phyloP scores from a whole-genome alignment of 139 green algal species.

The Coelastrella sp. region DNA sequence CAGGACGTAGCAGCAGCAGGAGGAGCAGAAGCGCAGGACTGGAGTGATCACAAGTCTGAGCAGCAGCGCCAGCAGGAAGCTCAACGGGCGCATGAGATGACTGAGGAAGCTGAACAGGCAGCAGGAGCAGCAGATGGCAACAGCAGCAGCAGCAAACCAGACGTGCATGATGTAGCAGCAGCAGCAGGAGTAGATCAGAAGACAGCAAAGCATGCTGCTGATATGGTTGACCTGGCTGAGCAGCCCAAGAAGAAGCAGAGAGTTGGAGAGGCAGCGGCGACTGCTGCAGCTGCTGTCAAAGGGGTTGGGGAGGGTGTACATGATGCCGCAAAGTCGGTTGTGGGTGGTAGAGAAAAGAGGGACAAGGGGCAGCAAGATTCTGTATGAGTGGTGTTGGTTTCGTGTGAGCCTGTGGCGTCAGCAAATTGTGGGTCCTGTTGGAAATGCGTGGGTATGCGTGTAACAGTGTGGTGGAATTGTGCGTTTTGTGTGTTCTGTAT shows the following conservation, averaged over 20 bases:
- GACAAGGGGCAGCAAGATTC: neutral
- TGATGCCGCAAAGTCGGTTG: slow-evolving; percentile 2
- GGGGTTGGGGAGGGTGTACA: neutral
- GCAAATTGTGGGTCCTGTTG: no score
- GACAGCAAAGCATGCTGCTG: slow-evolving; percentile 13
- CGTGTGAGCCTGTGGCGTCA: neutral
- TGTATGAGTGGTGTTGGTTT: no score
- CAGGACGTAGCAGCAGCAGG: neutral
- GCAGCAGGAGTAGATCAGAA: neutral
- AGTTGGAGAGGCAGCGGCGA: neutral
- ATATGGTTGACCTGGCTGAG: slow-evolving; percentile 28
- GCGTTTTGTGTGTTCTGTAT: no score
- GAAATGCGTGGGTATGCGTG: no score
- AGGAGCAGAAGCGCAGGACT: neutral
- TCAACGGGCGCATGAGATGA: neutral
- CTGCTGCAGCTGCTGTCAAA: neutral
- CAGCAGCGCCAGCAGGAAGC: neutral
- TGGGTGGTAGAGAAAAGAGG: slow-evolving; percentile 1
- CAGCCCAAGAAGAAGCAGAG: neutral
- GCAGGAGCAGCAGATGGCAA: neutral
- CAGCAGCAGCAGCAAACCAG: neutral
- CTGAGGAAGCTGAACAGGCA: neutral
- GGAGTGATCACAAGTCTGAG: neutral
- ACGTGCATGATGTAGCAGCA: neutral
- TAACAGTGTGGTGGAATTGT: no score